Evolutionary conservation across 1,139 yeast species (phyloP).

Genomic region (Pichia sp.): DNA sequence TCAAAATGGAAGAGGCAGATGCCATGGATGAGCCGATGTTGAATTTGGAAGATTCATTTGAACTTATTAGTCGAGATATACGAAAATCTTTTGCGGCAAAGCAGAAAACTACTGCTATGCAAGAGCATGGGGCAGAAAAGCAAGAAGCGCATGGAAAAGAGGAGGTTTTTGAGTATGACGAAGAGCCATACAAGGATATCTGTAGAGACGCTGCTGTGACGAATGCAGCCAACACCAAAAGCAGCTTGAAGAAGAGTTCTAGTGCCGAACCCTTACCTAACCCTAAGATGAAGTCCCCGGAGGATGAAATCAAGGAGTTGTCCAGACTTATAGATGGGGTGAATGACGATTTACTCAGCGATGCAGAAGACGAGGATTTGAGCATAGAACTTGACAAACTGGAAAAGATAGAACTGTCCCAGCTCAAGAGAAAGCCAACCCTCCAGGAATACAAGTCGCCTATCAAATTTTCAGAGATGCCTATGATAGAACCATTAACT

Average conservation of each 20-base stretch:
- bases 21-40: not conserved
- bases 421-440: conserved; percentile 21
- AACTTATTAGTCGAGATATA: conserved; percentile 30
- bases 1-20: not conserved
- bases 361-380: conserved; percentile 26
- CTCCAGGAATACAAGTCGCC: conserved; percentile 25
- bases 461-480: conserved; percentile 42
- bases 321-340: conserved; percentile 21
- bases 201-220: not conserved
- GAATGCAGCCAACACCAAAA: not conserved
- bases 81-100: conserved; percentile 30
- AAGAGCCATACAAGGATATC: not conserved
- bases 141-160: not conserved
- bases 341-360: conserved; percentile 22
- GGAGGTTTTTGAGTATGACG: not conserved
- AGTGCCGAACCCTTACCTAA: not conserved
- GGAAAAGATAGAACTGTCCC: conserved; percentile 29
- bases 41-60: conserved; percentile 27
- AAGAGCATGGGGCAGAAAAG: not conserved
- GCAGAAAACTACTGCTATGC: conserved; percentile 6
- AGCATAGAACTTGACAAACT: conserved; percentile 24
- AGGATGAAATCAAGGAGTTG: conserved; percentile 22
- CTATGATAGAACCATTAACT: conserved; percentile 42
- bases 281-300: conserved; percentile 17
- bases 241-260: conserved; percentile 12